Evolutionary conservation across 768 basidiomycete genomes (phyloP), one percentile per base, ranked within the genome.

Genomic region (Lentinula aciculospora): DNA sequence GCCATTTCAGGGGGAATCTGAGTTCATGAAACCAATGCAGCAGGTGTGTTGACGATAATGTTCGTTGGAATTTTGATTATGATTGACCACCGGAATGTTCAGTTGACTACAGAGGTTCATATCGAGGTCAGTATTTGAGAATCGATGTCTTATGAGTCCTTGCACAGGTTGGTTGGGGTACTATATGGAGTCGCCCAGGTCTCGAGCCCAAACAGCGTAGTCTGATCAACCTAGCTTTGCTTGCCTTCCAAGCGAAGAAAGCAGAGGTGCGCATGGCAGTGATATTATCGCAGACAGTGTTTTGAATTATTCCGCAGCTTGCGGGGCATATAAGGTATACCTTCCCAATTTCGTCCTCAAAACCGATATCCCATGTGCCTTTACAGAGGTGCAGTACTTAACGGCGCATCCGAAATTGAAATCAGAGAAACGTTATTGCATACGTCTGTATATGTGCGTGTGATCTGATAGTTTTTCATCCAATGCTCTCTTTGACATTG

Each of bases 1-100:
- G 31, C 25, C 8, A 23, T 17, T 5, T 23, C 49, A 74, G 68
- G 74, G 72, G 7, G 70, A 69, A 4, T 76, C 76, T 2, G 76
- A 76, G 9, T 77, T 79, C 57, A 76, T 77, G 77, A 71, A 66
- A 62, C 75, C 76, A 0, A 77, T 79, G 74, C 76, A 77, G 63
- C 72, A 77, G 66, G 71, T 71, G 32, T 27, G 57, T 13, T 25
- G 48, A 3, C 3, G n/a, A 6, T n/a, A 19, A 44, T 44, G 9
- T 10, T 19, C 10, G 42, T 9, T 7, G 23, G 19, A 21, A 19
- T 56, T 37, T 53, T 13, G 42, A 3, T 6, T 27, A 13, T 28
- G 29, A 12, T 25, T 46, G 23, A 46, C 13, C 32, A n/a, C 10
- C 25, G 28, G 6, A 31, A 44, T 25, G 21, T 37, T 9, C 27